A percentile compares a stretch with the other conserved stretches of the same genome.
Conservation (phyloP, 345 rosid species). For the Lepidium didymum region DNA sequence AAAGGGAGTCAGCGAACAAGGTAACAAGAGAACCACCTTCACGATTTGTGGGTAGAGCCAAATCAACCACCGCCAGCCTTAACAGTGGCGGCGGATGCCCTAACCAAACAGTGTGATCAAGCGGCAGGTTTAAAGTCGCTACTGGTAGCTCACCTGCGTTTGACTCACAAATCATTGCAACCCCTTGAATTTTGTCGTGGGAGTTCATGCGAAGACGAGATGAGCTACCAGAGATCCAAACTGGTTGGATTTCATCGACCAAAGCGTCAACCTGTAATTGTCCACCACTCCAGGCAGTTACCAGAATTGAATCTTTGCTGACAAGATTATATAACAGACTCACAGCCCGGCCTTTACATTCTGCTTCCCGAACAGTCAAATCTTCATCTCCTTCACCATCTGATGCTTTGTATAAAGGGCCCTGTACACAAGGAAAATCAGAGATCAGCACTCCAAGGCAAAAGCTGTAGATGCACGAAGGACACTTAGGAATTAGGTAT, state of each 20-base stretch:
- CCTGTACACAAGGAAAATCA: slow-evolving; percentile 39
- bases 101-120: slow-evolving; percentile 68
- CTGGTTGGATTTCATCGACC: slow-evolving; percentile 97
- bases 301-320: slow-evolving; percentile 87
- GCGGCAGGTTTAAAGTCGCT: slow-evolving; percentile 49
- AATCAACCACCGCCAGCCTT: slow-evolving; percentile 85
- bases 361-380: slow-evolving; percentile 44
- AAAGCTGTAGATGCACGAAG: not conserved
- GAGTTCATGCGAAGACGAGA: slow-evolving; percentile 69
- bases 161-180: slow-evolving; percentile 95
- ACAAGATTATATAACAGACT: slow-evolving; percentile 70
- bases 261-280: slow-evolving; percentile 89
- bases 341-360: slow-evolving; percentile 81
- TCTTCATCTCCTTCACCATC: slow-evolving; percentile 51
- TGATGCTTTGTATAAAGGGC: slow-evolving; percentile 66
- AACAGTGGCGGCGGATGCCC: slow-evolving; percentile 87
- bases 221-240: slow-evolving; percentile 67
- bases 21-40: slow-evolving; percentile 42
- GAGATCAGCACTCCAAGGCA: slow-evolving; percentile 5
- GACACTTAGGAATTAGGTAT: not conserved
- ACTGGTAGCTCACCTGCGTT: slow-evolving; percentile 36
- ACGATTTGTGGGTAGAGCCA: slow-evolving; percentile 62
- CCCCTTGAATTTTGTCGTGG: slow-evolving; percentile 46
- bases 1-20: slow-evolving; percentile 63
- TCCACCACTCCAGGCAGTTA: slow-evolving; percentile 96